Base-by-base conservation (phyloP, 257 asterid genomes). In the Solanum virginianum region DNA sequence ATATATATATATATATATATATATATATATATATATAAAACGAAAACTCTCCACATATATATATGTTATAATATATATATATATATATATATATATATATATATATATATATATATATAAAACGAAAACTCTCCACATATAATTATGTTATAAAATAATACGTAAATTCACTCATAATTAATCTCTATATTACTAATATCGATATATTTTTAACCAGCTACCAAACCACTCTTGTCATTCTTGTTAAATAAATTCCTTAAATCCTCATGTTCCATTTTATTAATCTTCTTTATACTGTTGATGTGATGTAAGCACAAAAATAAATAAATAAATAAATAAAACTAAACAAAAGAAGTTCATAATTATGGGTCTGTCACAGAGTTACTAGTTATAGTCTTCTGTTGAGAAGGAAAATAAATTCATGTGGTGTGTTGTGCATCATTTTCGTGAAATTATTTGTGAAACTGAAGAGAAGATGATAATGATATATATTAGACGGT, bases 401-500 rank as follows among this genome's bases (percentile, higher is more conserved):
- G 82, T 77, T 77, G 45, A 47, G 53, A 29, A 51, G 3, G 43
- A 77, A 77, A 77, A 77, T 16, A 24, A 16, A 26, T 77, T 51
- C 82, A 77, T 49, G 26, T 77, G 82, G 85, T 70, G 59, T 82
- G 85, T 82, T 82, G 55, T 82, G n/a, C 79, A 66, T 82, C 85
- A 45, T 82, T 82, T 60, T 82, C 85, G 84, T 81, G 60, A 82
- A 22, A 66, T 77, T 24, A 82, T 81, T 20, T 22, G 47, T 49
- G 80, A 4, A 45, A 14, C 13, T 12, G 51, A 36, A 2, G 54
- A 77, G 8, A 77, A 15, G 5, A 41, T 51, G 45, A 51, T 20
- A 16, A 36, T 39, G 47, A 36, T 39, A 69, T 17, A 36, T 39
- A 69, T 17, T 39, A 9, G n/a, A 69, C 15, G 15, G 77, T 69